Conservation (phyloP, 75 land plant genomes). For the Selaginella tamariscina region DNA sequence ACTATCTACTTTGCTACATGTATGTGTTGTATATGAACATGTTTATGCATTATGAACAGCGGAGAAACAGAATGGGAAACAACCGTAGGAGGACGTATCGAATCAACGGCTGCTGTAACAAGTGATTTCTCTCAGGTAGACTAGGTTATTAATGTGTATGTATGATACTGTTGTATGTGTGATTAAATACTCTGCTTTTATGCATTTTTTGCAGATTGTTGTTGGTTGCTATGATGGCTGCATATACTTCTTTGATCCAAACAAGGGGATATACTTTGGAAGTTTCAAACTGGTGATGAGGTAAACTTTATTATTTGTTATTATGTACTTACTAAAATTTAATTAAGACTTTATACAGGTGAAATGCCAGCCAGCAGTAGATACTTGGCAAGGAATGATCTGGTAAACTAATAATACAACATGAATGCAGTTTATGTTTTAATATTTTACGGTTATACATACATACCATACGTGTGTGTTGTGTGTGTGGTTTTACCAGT, state of each 20-base stretch:
- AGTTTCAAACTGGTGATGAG: conserved; percentile 58
- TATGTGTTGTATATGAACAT: background rate
- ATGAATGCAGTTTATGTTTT: background rate
- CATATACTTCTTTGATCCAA: conserved; percentile 48
- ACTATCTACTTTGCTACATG: background rate
- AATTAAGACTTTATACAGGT: conserved; percentile 31
- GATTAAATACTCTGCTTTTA: background rate
- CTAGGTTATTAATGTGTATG: too few species aligned
- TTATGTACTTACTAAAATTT: background rate
- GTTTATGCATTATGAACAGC: conserved; percentile 19
- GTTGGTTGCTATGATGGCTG: conserved; percentile 74
- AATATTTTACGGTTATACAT: background rate
- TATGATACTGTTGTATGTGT: background rate
- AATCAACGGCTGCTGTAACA: conserved; percentile 64
- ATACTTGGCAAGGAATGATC: conserved; percentile 32
- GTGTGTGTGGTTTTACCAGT: too few species aligned
- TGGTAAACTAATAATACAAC: conserved; percentile 36
- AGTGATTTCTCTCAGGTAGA: conserved; percentile 54
- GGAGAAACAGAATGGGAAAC: conserved; percentile 49
- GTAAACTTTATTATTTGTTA: conserved; percentile 23
- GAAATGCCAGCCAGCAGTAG: conserved; percentile 56
- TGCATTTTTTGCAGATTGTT: conserved; percentile 33
- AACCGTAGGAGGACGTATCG: conserved; percentile 53
- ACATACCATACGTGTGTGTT: too few species aligned
- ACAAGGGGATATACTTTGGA: conserved; percentile 45